phyloP scores from a whole-genome alignment of 306 rosid genomes.

The Canavalia gladiata region DNA sequence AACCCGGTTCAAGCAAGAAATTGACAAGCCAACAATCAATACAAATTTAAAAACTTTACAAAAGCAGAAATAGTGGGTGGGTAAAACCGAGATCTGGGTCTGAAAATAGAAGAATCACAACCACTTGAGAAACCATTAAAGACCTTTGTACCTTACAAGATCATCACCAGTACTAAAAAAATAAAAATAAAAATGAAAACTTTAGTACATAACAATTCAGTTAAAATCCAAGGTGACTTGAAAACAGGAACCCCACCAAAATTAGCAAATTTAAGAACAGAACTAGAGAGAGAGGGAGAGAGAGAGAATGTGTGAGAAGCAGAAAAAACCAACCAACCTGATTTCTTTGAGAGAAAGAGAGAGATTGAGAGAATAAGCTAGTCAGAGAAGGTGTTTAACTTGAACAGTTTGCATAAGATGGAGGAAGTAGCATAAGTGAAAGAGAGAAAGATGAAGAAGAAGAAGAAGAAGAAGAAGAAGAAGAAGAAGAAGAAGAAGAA shows the following conservation, averaged over 20 bases:
- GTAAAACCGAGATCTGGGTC: conserved; percentile 68
- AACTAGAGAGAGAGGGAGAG: conserved; percentile 32
- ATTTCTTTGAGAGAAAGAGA: conserved; percentile 49
- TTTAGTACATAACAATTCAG: conserved; percentile 39
- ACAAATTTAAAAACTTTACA: conserved; percentile 28
- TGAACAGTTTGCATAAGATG: conserved; percentile 46
- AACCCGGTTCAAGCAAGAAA: conserved; percentile 21
- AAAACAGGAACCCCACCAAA: conserved; percentile 37
- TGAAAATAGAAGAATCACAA: conserved; percentile 49
- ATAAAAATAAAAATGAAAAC: not conserved
- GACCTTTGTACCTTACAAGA: conserved; percentile 43
- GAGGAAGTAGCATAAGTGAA: conserved; percentile 33
- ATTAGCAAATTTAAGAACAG: conserved; percentile 39
- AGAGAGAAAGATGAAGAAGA: not conserved
- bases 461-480: not conserved
- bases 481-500: conserved; percentile 12
- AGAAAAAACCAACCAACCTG: conserved; percentile 75
- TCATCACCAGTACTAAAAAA: conserved; percentile 27
- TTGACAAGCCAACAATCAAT: conserved; percentile 11
- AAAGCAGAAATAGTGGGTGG: conserved; percentile 43
- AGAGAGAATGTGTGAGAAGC: not conserved
- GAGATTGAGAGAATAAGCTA: conserved; percentile 33
- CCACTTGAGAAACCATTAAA: conserved; percentile 38
- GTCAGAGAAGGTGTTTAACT: conserved; percentile 42
- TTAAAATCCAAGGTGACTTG: conserved; percentile 50